Percentiles rank a stretch among this genome's conserved stretches.
These are phyloP conservation scores for Orbilia quercus DNA, from an alignment of 2,329 filamentous ascomycete genomes.

Conservation along the genomic window DNA sequence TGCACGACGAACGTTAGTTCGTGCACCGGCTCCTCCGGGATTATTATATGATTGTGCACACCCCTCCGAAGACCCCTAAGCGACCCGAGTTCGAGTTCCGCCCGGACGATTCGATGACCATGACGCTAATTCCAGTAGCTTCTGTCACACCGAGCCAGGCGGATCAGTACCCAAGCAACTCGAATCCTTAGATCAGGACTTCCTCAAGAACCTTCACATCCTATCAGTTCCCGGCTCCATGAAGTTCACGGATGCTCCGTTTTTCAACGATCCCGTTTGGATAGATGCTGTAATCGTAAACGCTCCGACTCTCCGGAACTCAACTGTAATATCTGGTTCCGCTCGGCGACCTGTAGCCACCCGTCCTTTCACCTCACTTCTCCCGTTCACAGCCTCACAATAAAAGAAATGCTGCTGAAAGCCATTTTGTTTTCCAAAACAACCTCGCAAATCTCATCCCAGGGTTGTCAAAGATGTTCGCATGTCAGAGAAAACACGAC, in stretches of 20 bases:
- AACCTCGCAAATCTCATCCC: neutral
- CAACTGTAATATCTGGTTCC: constrained; percentile 22
- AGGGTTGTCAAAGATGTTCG: constrained; percentile 20
- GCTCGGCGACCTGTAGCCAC: constrained; percentile 14
- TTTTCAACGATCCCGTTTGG: constrained; percentile 34
- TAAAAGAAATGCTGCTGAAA: constrained; percentile 14
- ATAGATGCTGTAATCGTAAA: neutral
- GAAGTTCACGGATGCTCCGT: constrained; percentile 25
- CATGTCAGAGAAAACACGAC: neutral
- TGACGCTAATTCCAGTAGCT: constrained; percentile 11
- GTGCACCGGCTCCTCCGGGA: constrained; percentile 22
- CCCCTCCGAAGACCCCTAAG: neutral
- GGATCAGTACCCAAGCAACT: constrained; percentile 18
- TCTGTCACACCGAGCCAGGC: constrained; percentile 3
- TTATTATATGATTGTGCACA: constrained; percentile 34
- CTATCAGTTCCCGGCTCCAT: constrained; percentile 16
- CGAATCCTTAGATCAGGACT: neutral
- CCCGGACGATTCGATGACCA: neutral
- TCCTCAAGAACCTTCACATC: neutral
- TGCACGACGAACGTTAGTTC: constrained; percentile 20
- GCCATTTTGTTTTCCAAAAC: constrained; percentile 5
- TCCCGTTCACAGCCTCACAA: constrained; percentile 1
- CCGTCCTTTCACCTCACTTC: neutral
- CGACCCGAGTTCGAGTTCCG: neutral
- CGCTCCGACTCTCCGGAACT: neutral